Percentiles rank a stretch among this genome's conserved stretches.
Conservation (phyloP, 208 protist species). For the Acanthamoeba culbertsoni region DNA sequence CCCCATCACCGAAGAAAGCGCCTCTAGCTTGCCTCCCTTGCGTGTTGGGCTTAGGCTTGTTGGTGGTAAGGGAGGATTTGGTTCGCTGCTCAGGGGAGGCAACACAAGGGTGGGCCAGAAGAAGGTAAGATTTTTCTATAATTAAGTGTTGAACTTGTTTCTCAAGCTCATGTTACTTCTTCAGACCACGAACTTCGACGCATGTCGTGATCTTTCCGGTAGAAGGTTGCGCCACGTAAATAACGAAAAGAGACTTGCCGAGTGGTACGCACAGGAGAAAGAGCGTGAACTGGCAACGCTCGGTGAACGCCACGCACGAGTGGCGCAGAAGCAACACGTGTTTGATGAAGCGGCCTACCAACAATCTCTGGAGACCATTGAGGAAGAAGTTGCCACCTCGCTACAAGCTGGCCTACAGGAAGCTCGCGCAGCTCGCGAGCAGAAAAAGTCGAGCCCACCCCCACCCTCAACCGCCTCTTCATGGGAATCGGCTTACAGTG, state of each 20-base stretch:
- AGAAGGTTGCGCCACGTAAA: slow-evolving; percentile 19
- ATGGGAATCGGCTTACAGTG: not conserved
- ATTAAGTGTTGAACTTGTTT: no score
- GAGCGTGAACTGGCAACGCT: not conserved
- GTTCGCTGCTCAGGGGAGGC: slow-evolving; percentile 27
- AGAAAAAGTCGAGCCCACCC: not conserved
- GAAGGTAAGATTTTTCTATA: not conserved
- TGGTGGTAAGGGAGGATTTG: slow-evolving; percentile 46
- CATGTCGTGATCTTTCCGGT: slow-evolving; percentile 11
- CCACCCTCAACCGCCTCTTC: not conserved
- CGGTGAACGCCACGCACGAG: not conserved
- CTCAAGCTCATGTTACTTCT: no score
- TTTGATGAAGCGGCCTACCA: slow-evolving; percentile 32
- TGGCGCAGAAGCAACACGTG: not conserved
- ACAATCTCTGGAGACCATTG: not conserved
- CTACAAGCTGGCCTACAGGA: not conserved
- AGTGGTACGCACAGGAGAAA: not conserved
- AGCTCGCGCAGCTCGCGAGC: not conserved
- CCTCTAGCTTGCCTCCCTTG: not conserved
- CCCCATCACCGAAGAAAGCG: not conserved
- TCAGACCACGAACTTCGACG: slow-evolving; percentile 50
- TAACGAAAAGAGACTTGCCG: not conserved
- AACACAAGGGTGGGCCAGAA: slow-evolving; percentile 39
- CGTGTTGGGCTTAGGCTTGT: not conserved
- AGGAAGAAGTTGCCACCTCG: not conserved